A percentile compares a stretch with the other conserved stretches of the same genome.
phyloP scores from a whole-genome alignment of 768 basidiomycete genomes.

The Boletus bicolor region DNA sequence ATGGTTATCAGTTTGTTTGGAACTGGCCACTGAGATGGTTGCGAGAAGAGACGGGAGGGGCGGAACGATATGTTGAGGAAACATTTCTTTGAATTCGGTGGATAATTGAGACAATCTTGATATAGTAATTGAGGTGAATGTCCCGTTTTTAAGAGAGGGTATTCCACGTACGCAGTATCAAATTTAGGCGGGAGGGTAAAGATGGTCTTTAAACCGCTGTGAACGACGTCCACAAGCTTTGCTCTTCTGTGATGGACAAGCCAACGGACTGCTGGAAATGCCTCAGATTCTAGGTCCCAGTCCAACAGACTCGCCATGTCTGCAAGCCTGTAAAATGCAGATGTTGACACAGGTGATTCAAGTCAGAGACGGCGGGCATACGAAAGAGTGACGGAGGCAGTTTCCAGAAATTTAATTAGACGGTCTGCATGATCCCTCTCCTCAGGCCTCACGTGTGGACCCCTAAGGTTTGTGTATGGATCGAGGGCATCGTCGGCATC shows the following conservation, averaged over 20 bases:
- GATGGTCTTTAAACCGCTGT: constrained; percentile 73
- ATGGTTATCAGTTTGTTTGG: constrained; percentile 62
- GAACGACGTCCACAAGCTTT: constrained; percentile 84
- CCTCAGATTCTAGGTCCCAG: constrained; percentile 78
- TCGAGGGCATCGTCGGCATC: constrained; percentile 58
- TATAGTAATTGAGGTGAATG: background rate
- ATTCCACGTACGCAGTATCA: constrained; percentile 51
- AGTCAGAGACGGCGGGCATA: constrained; percentile 36
- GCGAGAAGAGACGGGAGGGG: constrained; percentile 73
- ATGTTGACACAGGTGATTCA: background rate
- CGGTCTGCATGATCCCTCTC: constrained; percentile 69
- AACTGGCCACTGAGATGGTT: constrained; percentile 64
- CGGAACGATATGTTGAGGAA: constrained; percentile 58
- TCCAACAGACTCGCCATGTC: constrained; percentile 80
- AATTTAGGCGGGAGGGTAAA: constrained; percentile 73
- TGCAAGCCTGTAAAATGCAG: constrained; percentile 47
- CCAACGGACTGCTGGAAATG: constrained; percentile 90
- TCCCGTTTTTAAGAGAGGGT: background rate
- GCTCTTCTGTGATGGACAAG: constrained; percentile 88
- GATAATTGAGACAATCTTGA: constrained; percentile 41
- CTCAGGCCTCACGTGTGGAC: constrained; percentile 57
- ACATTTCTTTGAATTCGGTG: constrained; percentile 57
- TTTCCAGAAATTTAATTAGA: constrained; percentile 71
- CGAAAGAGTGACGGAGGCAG: constrained; percentile 73
- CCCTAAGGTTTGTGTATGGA: constrained; percentile 56